phyloP scores from a whole-genome alignment of 495 filamentous ascomycete species.

The Penicillium desertorum region DNA sequence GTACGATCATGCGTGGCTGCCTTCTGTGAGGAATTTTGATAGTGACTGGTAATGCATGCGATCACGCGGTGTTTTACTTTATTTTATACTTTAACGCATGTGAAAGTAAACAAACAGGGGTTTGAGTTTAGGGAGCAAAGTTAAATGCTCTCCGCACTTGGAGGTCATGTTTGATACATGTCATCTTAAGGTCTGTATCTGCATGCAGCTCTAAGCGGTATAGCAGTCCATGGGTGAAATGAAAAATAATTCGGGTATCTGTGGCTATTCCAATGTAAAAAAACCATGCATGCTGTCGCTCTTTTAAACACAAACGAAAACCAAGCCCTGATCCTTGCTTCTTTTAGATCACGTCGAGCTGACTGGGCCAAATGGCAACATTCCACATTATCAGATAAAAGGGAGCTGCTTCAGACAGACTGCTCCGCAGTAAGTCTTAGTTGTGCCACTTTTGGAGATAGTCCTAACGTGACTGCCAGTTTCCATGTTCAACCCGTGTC shows the following conservation, averaged over 20 bases:
- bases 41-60: not conserved
- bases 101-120: not conserved
- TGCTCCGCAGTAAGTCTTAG: not conserved
- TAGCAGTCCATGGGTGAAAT: not conserved
- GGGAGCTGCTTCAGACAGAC: not conserved
- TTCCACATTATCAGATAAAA: not conserved
- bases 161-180: not conserved
- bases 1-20: not conserved
- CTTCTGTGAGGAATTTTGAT: not conserved
- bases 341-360: not conserved
- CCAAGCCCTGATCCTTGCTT: not conserved
- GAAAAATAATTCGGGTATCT: constrained; percentile 8
- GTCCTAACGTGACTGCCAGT: not conserved
- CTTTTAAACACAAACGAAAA: constrained; percentile 1
- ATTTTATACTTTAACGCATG: constrained; percentile 10
- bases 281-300: not conserved
- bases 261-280: constrained; percentile 5
- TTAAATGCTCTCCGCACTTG: not conserved
- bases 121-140: not conserved
- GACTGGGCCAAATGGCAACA: not conserved
- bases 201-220: not conserved
- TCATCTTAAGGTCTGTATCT: not conserved
- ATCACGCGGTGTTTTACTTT: not conserved
- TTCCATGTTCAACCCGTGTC: not conserved
- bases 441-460: not conserved